Conservation (phyloP, 441 rosid genomes). For the Kokia cookei region DNA sequence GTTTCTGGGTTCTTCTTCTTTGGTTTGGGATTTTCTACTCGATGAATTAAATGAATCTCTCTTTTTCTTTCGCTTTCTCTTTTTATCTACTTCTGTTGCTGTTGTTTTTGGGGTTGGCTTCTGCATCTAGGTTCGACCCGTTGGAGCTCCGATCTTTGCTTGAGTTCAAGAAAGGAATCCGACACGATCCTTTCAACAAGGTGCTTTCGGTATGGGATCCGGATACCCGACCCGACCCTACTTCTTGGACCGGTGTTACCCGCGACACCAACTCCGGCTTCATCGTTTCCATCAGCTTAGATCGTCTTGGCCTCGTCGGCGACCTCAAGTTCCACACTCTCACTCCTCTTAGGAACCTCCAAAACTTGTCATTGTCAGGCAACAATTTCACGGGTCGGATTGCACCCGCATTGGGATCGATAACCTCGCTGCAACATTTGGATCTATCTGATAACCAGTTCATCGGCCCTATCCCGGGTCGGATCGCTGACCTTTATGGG, state of each 20-base stretch:
- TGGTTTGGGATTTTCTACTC: background rate
- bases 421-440: constrained; percentile 54
- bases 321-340: constrained; percentile 79
- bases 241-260: constrained; percentile 60
- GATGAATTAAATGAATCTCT: constrained; percentile 44
- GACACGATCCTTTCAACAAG: constrained; percentile 33
- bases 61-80: constrained; percentile 14
- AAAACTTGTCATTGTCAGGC: constrained; percentile 62
- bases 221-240: constrained; percentile 26
- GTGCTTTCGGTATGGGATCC: constrained; percentile 41
- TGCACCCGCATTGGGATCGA: constrained; percentile 70
- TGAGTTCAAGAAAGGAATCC: constrained; percentile 87
- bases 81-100: constrained; percentile 14
- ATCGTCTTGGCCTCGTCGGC: constrained; percentile 67
- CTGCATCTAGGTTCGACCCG: constrained; percentile 8
- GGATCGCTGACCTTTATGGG: constrained; percentile 71
- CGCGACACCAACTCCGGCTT: constrained; percentile 49
- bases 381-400: constrained; percentile 81
- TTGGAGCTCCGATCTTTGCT: constrained; percentile 60
- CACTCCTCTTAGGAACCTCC: constrained; percentile 44
- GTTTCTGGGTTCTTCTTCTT: constrained; percentile 6
- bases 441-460: constrained; percentile 82
- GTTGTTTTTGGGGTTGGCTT: constrained; percentile 2
- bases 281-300: constrained; percentile 50
- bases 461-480: constrained; percentile 80